phyloP scores from a whole-genome alignment of 176 grass and related monocot genomes.

The maize (Zea mays) region DNA sequence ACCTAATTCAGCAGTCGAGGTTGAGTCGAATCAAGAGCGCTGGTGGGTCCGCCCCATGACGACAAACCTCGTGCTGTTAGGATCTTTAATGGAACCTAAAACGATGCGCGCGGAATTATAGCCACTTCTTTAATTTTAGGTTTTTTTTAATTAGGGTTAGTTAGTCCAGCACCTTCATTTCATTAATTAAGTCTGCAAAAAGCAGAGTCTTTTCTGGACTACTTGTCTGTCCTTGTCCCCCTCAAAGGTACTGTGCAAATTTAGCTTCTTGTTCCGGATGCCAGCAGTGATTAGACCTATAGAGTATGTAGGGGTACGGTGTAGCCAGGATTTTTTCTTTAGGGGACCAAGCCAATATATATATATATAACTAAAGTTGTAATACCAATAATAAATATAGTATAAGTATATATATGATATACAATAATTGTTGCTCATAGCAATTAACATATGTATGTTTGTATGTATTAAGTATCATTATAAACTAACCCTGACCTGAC shows the following conservation, averaged over 20 bases:
- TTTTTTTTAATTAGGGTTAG: background rate
- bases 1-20: conserved; percentile 31
- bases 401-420: too few relatives aligned
- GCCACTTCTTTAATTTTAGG: background rate
- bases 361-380: too few relatives aligned
- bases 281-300: background rate
- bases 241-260: background rate
- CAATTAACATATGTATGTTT: too few relatives aligned
- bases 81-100: conserved; percentile 27
- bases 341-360: too few relatives aligned
- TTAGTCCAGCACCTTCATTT: background rate
- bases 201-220: background rate
- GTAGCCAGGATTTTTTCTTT: too few relatives aligned
- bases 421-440: too few relatives aligned
- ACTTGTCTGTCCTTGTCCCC: background rate
- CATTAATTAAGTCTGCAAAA: background rate
- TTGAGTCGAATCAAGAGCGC: conserved; percentile 11
- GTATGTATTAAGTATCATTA: too few relatives aligned
- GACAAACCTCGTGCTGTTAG: conserved; percentile 19
- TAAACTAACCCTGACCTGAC: too few relatives aligned
- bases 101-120: conserved; percentile 16
- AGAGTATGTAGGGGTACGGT: too few relatives aligned
- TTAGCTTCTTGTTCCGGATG: background rate
- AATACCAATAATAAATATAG: too few relatives aligned
- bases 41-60: conserved; percentile 5